Evolutionary conservation across 139 green algal genomes (phyloP), one percentile per base, ranked within the genome.

Genomic region (Trebouxia sp.): DNA sequence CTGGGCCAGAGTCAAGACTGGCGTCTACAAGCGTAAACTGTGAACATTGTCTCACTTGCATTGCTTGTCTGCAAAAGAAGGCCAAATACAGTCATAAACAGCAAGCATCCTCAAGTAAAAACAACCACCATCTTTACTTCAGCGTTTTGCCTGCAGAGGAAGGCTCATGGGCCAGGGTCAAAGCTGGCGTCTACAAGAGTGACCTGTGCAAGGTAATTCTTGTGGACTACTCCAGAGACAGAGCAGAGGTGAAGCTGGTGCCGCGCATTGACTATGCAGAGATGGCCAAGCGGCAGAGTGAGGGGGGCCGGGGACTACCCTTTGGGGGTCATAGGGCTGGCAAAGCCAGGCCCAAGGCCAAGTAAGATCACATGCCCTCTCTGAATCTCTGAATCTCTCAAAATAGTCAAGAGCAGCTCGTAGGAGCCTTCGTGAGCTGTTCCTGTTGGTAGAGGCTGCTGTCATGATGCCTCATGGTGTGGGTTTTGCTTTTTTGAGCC

Each of bases 1-100:
- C 32, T 99, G 94, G 95, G 96, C 97, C 55, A 92, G 95, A 39
- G 80, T 97, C 30, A 86, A 88, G 15, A 79, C 32, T 3, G 94
- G 95, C 1, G 69, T 93, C 17, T 99, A 99, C 92, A 97, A 97
- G 80, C 90, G 91, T 20, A 96, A 99, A 86, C 92, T 99, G 56
- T 95, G 84, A n/a, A n/a, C n/a, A n/a, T n/a, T n/a, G n/a, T n/a
- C n/a, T n/a, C n/a, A n/a, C n/a, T n/a, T n/a, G n/a, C n/a, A n/a
- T n/a, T n/a, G n/a, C n/a, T n/a, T n/a, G n/a, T n/a, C n/a, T n/a
- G n/a, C n/a, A n/a, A n/a, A n/a, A n/a, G n/a, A n/a, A n/a, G n/a
- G n/a, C n/a, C n/a, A n/a, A n/a, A n/a, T n/a, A n/a, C n/a, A n/a
- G n/a, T n/a, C n/a, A n/a, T n/a, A n/a, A n/a, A n/a, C n/a, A n/a